Percentiles rank a stretch among this genome's conserved stretches.
Conservation (phyloP, 2,329 filamentous ascomycete genomes). For the Trichoderma cornu-damae region DNA sequence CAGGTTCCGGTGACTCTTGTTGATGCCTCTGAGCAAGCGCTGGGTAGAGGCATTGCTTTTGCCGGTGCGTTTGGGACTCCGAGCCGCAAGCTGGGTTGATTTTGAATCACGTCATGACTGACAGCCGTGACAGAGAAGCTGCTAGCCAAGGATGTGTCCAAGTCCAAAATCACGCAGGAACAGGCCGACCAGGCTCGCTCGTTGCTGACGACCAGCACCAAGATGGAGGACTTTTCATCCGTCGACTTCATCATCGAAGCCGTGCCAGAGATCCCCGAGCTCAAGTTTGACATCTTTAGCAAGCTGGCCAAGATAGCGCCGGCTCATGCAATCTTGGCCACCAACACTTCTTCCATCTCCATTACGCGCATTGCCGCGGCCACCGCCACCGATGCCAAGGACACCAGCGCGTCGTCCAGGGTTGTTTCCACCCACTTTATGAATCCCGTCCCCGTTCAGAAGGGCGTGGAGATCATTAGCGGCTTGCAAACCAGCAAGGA, state of each 20-base stretch:
- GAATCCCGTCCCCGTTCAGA: slow-evolving; percentile 96
- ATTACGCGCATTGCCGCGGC: slow-evolving; percentile 94
- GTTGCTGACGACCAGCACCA: slow-evolving; percentile 64
- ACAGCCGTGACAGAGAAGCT: slow-evolving; percentile 65
- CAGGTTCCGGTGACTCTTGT: slow-evolving; percentile 79
- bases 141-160: slow-evolving; percentile 85
- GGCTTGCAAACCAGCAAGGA: slow-evolving; percentile 82
- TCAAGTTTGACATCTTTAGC: slow-evolving; percentile 85
- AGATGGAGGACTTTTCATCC: slow-evolving; percentile 70
- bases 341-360: slow-evolving; percentile 97
- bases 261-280: slow-evolving; percentile 81
- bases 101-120: slow-evolving; percentile 11
- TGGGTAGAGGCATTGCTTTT: slow-evolving; percentile 86
- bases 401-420: slow-evolving; percentile 75
- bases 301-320: slow-evolving; percentile 77
- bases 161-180: slow-evolving; percentile 76
- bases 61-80: slow-evolving; percentile 55
- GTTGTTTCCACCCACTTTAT: slow-evolving; percentile 98
- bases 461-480: slow-evolving; percentile 95
- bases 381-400: slow-evolving; percentile 70
- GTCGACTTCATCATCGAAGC: slow-evolving; percentile 98
- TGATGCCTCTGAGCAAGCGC: slow-evolving; percentile 74
- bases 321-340: slow-evolving; percentile 82
- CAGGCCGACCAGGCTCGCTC: slow-evolving; percentile 69
- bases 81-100: not conserved